Evolutionary conservation across 768 basidiomycete species (phyloP), one percentile per base, ranked within the genome.

Genomic region (Suillus subalutaceus): DNA sequence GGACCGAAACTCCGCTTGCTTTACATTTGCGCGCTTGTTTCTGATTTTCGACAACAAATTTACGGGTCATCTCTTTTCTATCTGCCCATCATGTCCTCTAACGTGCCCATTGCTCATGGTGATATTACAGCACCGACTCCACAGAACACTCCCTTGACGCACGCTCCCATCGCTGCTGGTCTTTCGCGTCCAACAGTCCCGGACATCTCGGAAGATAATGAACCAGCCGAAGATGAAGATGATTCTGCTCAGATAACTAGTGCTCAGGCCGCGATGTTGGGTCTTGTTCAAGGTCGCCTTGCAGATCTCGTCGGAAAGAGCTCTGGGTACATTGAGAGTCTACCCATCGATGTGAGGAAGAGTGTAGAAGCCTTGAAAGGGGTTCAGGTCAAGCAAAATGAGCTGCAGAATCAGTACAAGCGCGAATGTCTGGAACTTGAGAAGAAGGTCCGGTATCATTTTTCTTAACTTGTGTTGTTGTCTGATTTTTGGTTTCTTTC

Each of bases 361-460:
- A 92, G 89, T 72, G 80, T 99, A 72, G 93, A 96, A 80, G 97
- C 89, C 18, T 84, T 99, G 74, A 97, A 97, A 78, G 97, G 96
- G 62, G 85, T 99, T 53, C 97, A 98, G 79, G 88, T 88, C 72
- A 90, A 94, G 81, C 95, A 97, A 78, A 88, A 90, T 70, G 90
- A 94, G 72, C 85, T 98, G 53, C 94, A 97, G 76, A 91, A 91
- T 72, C 87, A 95, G 84, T 77, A 96, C 84, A 97, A 98, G 80
- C 87, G 90, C 75, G 97, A 98, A 78, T 94, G 96, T 73, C 83
- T 97, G 56, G 94, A 96, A 78, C 85, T 99, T 64, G 96, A 99
- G 84, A 94, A 96, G 82, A 97, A 97, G 85, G 95, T 93, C 70
- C 62, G 86, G 73, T 55, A 68, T 65, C 9, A 35, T 18, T 56